Conservation (phyloP, 331 rosid genomes). For the Acacia pycnantha region DNA sequence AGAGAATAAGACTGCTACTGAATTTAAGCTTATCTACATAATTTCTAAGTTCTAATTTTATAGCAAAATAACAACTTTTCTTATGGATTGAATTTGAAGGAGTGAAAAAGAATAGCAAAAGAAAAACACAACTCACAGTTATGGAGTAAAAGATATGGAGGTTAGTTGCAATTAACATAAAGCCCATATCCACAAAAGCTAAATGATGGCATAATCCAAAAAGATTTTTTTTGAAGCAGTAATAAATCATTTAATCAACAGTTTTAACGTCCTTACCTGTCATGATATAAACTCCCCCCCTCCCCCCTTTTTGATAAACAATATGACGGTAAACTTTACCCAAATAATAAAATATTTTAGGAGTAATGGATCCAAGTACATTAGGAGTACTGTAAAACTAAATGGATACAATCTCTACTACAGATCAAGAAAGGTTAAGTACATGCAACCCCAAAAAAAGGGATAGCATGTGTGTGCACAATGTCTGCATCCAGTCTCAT, state of each 20-base stretch:
- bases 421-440: not conserved
- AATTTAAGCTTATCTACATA: not conserved
- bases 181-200: not conserved
- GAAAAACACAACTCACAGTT: not conserved
- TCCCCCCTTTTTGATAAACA: not conserved
- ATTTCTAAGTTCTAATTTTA: not conserved
- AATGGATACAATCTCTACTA: not conserved
- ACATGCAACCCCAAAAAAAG: not conserved
- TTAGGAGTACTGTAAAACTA: not conserved
- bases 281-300: not conserved
- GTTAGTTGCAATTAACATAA: not conserved
- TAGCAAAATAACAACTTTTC: not conserved
- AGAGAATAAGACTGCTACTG: not conserved
- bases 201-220: not conserved
- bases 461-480: not conserved
- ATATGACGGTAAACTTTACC: not conserved
- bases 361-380: not conserved
- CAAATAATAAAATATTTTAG: not conserved
- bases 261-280: not conserved
- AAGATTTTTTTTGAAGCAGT: not conserved
- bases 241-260: not conserved
- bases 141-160: not conserved
- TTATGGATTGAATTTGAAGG: not conserved
- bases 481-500: not conserved
- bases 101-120: not conserved